Evolutionary conservation across 805 yeast species (phyloP).

Genomic region (Zygoascus biomembranicola): DNA sequence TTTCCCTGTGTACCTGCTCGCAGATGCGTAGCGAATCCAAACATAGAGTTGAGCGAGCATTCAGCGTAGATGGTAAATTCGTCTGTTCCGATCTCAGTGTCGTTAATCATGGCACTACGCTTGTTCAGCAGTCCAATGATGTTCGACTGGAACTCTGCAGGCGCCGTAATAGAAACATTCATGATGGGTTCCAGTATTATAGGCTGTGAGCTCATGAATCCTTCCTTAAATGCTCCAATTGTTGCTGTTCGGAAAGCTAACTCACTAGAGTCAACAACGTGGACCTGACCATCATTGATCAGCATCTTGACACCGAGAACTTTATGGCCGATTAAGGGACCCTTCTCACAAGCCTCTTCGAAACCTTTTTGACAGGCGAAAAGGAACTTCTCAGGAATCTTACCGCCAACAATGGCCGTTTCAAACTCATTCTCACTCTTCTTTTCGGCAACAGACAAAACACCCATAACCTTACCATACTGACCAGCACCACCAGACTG

Average conservation of each 20-base stretch:
- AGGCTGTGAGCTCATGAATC: constrained; percentile 76
- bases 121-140: constrained; percentile 90
- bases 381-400: constrained; percentile 89
- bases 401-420: constrained; percentile 92
- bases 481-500: constrained; percentile 99
- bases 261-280: constrained; percentile 95
- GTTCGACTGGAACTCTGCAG: constrained; percentile 91
- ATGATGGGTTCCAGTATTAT: constrained; percentile 93
- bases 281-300: constrained; percentile 94
- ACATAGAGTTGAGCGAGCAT: constrained; percentile 93
- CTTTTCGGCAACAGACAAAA: constrained; percentile 34
- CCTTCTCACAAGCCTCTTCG: constrained; percentile 90
- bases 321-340: constrained; percentile 91
- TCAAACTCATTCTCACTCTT: constrained; percentile 52
- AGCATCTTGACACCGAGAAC: constrained; percentile 91
- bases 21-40: constrained; percentile 90
- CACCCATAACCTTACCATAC: constrained; percentile 93
- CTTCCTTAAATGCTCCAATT: constrained; percentile 82
- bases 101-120: constrained; percentile 83
- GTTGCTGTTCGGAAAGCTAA: constrained; percentile 92
- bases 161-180: constrained; percentile 89
- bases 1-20: constrained; percentile 98
- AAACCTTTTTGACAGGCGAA: constrained; percentile 94
- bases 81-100: constrained; percentile 88
- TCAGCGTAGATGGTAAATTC: constrained; percentile 92